phyloP scores from a whole-genome alignment of 2,329 filamentous ascomycete genomes.

The Penicillium sp. region DNA sequence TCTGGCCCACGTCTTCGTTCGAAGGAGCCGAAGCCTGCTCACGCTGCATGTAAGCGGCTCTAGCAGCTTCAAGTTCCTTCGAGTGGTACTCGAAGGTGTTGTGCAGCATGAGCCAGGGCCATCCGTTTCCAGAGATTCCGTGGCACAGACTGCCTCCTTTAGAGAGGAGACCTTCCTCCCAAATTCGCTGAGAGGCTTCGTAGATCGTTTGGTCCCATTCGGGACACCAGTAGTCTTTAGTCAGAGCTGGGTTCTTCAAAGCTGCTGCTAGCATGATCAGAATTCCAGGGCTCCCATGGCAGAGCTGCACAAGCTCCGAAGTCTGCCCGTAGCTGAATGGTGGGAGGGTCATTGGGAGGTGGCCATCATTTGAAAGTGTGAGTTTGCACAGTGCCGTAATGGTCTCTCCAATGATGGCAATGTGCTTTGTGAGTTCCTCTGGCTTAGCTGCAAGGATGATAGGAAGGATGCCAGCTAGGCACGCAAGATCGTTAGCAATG shows the following conservation, averaged over 20 bases:
- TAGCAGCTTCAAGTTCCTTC: conserved; percentile 21
- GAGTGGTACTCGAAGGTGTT: conserved; percentile 36
- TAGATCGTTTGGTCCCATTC: conserved; percentile 39
- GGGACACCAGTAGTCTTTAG: conserved; percentile 34
- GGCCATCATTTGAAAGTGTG: conserved; percentile 35
- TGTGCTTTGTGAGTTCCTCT: conserved; percentile 32
- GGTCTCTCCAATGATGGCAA: conserved; percentile 36
- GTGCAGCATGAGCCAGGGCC: conserved; percentile 39
- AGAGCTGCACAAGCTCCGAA: conserved; percentile 41
- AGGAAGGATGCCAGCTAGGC: conserved; percentile 37
- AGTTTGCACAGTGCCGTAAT: conserved; percentile 39
- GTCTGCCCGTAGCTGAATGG: conserved; percentile 20
- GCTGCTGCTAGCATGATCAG: conserved; percentile 37
- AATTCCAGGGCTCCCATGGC: conserved; percentile 42
- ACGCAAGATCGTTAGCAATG: neutral
- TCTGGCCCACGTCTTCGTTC: conserved; percentile 5
- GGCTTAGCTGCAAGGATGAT: conserved; percentile 36
- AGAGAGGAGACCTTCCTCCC: conserved; percentile 43
- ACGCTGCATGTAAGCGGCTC: conserved; percentile 21
- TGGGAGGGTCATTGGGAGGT: conserved; percentile 41
- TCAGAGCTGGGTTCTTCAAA: conserved; percentile 28
- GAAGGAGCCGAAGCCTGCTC: neutral
- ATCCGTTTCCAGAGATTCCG: conserved; percentile 44
- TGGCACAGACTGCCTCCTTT: conserved; percentile 46
- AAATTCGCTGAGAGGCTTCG: conserved; percentile 36